Conservation (phyloP, 2,329 filamentous ascomycete genomes). For the Verticillium albo-atrum region DNA sequence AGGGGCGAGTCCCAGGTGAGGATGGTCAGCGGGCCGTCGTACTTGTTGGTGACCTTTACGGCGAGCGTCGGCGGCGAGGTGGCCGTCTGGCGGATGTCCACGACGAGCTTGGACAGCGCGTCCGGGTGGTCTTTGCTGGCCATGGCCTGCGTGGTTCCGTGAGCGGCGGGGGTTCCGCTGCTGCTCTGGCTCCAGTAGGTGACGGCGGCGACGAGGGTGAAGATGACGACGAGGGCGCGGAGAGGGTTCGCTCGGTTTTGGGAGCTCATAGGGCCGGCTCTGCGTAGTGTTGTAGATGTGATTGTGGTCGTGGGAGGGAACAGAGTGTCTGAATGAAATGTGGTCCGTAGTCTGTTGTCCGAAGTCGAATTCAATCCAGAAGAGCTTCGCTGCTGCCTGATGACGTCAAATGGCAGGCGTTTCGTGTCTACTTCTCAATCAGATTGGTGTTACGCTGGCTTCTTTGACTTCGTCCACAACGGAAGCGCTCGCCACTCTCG, state of each 20-base stretch:
- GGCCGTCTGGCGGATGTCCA: constrained; percentile 28
- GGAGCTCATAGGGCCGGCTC: constrained; percentile 2
- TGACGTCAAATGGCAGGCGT: neutral
- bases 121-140: constrained; percentile 1
- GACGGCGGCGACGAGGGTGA: constrained; percentile 4
- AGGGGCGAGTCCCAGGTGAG: constrained; percentile 40
- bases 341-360: too few relatives aligned
- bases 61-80: constrained; percentile 29
- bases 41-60: constrained; percentile 34
- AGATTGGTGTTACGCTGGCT: neutral
- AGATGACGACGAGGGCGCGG: constrained; percentile 2
- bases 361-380: too few relatives aligned
- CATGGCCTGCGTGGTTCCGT: neutral
- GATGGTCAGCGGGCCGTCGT: constrained; percentile 31
- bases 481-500: neutral
- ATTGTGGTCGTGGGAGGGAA: neutral
- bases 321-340: too few relatives aligned
- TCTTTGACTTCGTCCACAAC: neutral
- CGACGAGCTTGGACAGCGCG: constrained; percentile 19
- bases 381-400: neutral
- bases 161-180: constrained; percentile 3
- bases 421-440: neutral
- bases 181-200: neutral
- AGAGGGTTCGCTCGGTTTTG: neutral
- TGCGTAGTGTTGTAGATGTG: neutral